Percentiles rank a stretch among this genome's conserved stretches.
Evolutionary conservation across 306 rosid genomes (phyloP).

Genomic region (Vicia faba): DNA sequence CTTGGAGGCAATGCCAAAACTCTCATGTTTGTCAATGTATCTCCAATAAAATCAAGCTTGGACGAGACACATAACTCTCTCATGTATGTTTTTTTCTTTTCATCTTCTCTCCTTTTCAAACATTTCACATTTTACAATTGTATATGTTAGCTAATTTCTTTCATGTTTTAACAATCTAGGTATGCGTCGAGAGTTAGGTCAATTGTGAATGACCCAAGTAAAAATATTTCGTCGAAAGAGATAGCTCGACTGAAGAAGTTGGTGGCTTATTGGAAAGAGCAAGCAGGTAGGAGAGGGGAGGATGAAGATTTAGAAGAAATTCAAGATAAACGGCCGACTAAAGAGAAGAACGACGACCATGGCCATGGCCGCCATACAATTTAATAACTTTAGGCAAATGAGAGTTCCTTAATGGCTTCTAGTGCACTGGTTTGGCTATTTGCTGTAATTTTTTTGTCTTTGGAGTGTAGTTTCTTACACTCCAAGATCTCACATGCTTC

Average conservation of each 20-base stretch:
- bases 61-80: constrained; percentile 94
- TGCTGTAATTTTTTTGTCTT: neutral
- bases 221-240: constrained; percentile 83
- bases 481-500: constrained; percentile 18
- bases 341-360: constrained; percentile 54
- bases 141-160: constrained; percentile 4
- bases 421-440: constrained; percentile 7
- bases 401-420: constrained; percentile 12
- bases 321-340: constrained; percentile 59
- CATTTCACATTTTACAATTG: neutral
- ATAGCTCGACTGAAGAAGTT: constrained; percentile 74
- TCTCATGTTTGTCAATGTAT: constrained; percentile 91
- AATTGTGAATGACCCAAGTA: constrained; percentile 91
- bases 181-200: constrained; percentile 93
- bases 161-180: constrained; percentile 42
- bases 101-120: neutral
- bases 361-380: constrained; percentile 57
- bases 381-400: constrained; percentile 41
- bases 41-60: constrained; percentile 83
- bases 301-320: constrained; percentile 91
- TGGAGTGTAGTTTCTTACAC: constrained; percentile 18
- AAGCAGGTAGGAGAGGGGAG: constrained; percentile 82
- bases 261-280: constrained; percentile 88
- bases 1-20: constrained; percentile 97
- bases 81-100: constrained; percentile 51